These are phyloP conservation scores for Aegilops tauschii DNA, from an alignment of 176 grass and related monocot genomes.

Conservation along the genomic window DNA sequence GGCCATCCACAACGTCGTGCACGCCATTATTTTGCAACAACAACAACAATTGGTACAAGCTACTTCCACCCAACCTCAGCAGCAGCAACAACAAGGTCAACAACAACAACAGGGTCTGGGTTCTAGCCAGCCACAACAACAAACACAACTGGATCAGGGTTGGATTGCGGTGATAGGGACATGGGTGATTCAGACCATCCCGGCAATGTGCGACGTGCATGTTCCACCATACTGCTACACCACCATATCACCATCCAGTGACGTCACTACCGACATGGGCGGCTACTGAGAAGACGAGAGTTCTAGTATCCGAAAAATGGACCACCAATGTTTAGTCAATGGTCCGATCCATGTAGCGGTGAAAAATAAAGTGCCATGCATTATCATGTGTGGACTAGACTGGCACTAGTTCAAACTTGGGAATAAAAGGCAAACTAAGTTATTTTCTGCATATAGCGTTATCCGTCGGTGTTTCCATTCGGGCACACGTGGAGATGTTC, in stretches of 20 bases:
- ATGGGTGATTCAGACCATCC: not conserved
- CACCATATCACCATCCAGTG: not conserved
- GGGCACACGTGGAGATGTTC: not conserved
- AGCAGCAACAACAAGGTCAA: not conserved
- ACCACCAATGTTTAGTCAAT: not conserved
- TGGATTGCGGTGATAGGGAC: not conserved
- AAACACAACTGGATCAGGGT: not conserved
- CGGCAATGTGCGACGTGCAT: slow-evolving; percentile 13
- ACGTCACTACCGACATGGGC: not conserved
- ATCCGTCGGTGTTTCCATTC: not conserved
- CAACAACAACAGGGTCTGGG: not conserved
- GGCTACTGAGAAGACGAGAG: not conserved
- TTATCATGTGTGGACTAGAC: not conserved
- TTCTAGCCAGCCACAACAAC: not conserved
- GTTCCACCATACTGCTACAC: not conserved
- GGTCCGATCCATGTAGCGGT: not conserved
- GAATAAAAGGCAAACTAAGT: not conserved
- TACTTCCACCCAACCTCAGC: not conserved
- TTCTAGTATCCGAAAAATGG: not conserved
- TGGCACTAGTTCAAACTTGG: not conserved
- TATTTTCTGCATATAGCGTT: not conserved
- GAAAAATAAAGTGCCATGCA: not conserved
- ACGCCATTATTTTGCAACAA: not conserved
- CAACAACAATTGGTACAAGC: not conserved
- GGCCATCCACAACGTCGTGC: not conserved